Percentiles rank a stretch among this genome's conserved stretches.
Conservation (phyloP, 257 asterid species). For the Leptodermis oblonga region DNA sequence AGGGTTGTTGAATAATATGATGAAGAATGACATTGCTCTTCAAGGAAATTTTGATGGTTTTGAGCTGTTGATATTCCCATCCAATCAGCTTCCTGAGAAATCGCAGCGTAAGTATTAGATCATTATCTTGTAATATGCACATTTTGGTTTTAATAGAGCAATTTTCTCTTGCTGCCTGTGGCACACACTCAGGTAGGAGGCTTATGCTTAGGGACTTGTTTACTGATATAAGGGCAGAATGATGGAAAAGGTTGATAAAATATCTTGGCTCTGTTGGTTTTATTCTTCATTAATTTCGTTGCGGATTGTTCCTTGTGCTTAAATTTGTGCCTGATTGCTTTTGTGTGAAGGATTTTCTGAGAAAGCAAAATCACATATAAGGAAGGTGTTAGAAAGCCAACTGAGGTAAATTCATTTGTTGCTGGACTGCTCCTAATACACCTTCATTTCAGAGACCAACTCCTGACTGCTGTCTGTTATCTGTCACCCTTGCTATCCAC, state of each 20-base stretch:
- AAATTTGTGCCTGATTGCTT: background rate
- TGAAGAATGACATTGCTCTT: conserved; percentile 81
- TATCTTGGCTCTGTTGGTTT: background rate
- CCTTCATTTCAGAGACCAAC: too few relatives aligned
- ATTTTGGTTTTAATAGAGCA: background rate
- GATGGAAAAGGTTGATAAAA: background rate
- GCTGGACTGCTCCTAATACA: background rate
- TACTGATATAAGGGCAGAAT: conserved; percentile 1
- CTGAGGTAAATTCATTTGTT: too few relatives aligned
- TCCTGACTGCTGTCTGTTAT: too few relatives aligned
- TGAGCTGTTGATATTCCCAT: conserved; percentile 85
- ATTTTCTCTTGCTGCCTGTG: background rate
- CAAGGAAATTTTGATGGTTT: conserved; percentile 64
- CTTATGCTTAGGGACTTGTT: background rate
- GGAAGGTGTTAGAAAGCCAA: background rate
- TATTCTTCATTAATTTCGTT: background rate
- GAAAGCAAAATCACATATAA: background rate
- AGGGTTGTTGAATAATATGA: conserved; percentile 64
- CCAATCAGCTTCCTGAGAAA: conserved; percentile 77
- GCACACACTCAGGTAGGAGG: background rate
- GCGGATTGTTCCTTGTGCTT: background rate
- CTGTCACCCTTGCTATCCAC: background rate
- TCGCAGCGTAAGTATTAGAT: conserved; percentile 58
- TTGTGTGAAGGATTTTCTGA: background rate
- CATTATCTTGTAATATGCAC: background rate